Evolutionary conservation across 2,329 filamentous ascomycete genomes (phyloP).

Genomic region (Zopfia rhizophila): DNA sequence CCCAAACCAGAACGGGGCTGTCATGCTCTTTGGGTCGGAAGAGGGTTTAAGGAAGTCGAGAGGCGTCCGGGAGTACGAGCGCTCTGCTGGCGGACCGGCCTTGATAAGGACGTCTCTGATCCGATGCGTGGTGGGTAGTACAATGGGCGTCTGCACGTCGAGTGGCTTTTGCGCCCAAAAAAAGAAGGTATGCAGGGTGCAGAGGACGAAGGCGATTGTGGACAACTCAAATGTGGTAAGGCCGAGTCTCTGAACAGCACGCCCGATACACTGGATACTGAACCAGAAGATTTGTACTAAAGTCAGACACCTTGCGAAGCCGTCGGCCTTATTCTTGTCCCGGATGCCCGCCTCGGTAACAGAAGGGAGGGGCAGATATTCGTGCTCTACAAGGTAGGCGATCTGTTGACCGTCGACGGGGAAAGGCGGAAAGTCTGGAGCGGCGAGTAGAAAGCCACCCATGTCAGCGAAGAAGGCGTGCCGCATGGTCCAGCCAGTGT

Average conservation of each 20-base stretch:
- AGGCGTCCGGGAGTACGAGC: slow-evolving; percentile 13
- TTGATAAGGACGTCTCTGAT: slow-evolving; percentile 5
- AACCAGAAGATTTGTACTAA: slow-evolving; percentile 23
- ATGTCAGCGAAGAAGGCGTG: slow-evolving; percentile 35
- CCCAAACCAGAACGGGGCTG: background rate
- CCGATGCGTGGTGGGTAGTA: background rate
- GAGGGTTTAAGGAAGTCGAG: slow-evolving; percentile 23
- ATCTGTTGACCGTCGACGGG: slow-evolving; percentile 27
- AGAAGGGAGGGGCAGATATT: slow-evolving; percentile 31
- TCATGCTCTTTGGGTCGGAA: background rate
- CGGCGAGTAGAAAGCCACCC: slow-evolving; percentile 28
- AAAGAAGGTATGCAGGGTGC: slow-evolving; percentile 46
- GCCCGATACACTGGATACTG: slow-evolving; percentile 13
- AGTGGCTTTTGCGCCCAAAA: slow-evolving; percentile 54
- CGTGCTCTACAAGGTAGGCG: slow-evolving; percentile 16
- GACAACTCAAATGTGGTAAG: slow-evolving; percentile 52
- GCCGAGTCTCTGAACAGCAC: slow-evolving; percentile 37
- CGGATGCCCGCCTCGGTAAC: slow-evolving; percentile 25
- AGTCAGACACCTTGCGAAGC: slow-evolving; percentile 18
- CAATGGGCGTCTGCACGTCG: slow-evolving; percentile 32
- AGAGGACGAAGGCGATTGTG: slow-evolving; percentile 50
- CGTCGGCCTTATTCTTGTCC: slow-evolving; percentile 19
- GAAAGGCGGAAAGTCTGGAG: slow-evolving; percentile 19
- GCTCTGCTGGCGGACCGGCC: slow-evolving; percentile 2
- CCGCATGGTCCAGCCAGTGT: slow-evolving; percentile 27